Evolutionary conservation across 2,329 filamentous ascomycete species (phyloP), one percentile per base, ranked within the genome.

Genomic region (Trichoderma polysporum): DNA sequence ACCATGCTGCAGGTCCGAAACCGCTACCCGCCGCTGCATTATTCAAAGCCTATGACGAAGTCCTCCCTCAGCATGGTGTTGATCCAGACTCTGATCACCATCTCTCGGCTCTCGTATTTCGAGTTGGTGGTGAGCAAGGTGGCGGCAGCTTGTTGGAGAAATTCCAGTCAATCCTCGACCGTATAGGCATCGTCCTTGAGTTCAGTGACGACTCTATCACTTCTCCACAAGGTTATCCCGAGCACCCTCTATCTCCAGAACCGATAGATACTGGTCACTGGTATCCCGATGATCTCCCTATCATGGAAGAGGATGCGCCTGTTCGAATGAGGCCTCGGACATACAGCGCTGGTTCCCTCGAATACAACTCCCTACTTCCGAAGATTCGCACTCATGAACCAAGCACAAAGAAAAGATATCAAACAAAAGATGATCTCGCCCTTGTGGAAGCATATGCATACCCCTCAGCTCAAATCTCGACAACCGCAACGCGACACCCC

Each of bases 41-140:
- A 19, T 96, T 96, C 78, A 84, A 85, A 62, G 92, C 92, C 33
- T 96, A 96, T 75, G 90, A 95, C 74, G 83, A 87, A 66, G 84
- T 94, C 49, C 85, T 97, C n/a, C 86, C 86, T 5, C 82, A 88
- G 70, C 82, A 91, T 80, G 90, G 88, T 64, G 81, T 92, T 70
- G 85, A 92, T 68, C 84, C 88, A n/a, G 88, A 91, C 72, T 84
- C 90, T 71, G 91, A 94, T 73, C 88, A 89, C 72, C 87, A 91
- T 71, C 90, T 93, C 73, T 88, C 93, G 70, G 87, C 90, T 69
- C 89, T 96, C 73, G 80, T 97, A 66, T 92, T 95, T 76, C 90
- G 90, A 73, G 88, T 97, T 75, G 91, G 91, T 61, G 88, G 88
- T 68, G 84, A 87, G 73, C 83, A 84, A 66, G 85, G 85, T 54